Evolutionary conservation across 805 yeast species (phyloP).

Genomic region (Starmerella gropengiesseri): DNA sequence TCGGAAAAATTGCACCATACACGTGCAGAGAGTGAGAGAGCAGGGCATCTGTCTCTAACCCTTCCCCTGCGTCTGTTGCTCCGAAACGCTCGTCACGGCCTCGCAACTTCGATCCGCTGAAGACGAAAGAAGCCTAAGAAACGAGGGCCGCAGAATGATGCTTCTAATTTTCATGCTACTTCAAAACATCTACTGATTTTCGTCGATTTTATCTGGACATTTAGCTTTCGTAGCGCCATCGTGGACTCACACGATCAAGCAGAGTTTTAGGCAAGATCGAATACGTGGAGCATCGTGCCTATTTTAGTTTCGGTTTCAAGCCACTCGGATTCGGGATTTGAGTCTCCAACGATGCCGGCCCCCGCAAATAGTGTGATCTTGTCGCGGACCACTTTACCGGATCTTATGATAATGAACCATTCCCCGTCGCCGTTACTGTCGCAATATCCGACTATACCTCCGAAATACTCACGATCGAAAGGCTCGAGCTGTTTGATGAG

Average conservation of each 20-base stretch:
- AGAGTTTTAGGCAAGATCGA: constrained; percentile 1
- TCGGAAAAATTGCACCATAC: too few relatives aligned
- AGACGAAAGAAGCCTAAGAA: too few relatives aligned
- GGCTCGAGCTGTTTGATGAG: constrained; percentile 12
- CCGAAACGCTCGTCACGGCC: too few relatives aligned
- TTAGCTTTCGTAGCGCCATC: too few relatives aligned
- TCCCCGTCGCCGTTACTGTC: constrained; percentile 17
- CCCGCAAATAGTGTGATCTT: constrained; percentile 15
- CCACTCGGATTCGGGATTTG: constrained; percentile 18
- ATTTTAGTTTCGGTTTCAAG: constrained; percentile 15
- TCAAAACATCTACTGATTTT: background rate
- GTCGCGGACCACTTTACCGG: constrained; percentile 3
- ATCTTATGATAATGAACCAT: constrained; percentile 16
- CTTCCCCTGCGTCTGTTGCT: too few relatives aligned
- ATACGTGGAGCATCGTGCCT: constrained; percentile 13
- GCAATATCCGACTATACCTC: constrained; percentile 17
- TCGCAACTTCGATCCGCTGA: too few relatives aligned
- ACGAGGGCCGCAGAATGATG: too few relatives aligned
- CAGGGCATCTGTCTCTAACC: too few relatives aligned
- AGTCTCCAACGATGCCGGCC: constrained; percentile 17
- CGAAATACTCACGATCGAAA: constrained; percentile 17
- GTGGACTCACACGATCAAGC: too few relatives aligned
- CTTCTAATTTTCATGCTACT: background rate
- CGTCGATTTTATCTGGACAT: background rate
- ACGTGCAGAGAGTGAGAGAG: too few relatives aligned